These are phyloP conservation scores for Sporothrix variecibatus DNA, from an alignment of 2,329 filamentous ascomycete species.

Conservation along the genomic window DNA sequence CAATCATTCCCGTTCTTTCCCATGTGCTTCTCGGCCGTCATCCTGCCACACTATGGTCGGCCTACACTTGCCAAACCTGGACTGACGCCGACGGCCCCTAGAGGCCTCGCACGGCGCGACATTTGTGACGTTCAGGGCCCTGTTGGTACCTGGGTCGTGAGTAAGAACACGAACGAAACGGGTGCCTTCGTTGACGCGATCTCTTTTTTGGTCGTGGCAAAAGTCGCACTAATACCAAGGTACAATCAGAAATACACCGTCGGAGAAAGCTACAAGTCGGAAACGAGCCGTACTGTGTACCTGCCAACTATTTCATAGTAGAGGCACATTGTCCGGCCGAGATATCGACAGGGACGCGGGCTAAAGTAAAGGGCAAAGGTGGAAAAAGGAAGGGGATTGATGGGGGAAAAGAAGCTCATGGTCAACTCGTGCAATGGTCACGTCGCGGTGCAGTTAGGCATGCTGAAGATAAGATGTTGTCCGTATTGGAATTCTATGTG, in stretches of 20 bases:
- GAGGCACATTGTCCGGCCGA: not conserved
- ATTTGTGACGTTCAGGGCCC: not conserved
- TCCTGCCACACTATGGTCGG: not conserved
- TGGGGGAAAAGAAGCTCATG: not conserved
- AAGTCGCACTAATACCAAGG: not conserved
- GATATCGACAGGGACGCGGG: not conserved
- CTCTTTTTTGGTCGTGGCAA: not conserved
- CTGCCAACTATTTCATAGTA: not conserved
- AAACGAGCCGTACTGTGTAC: not conserved
- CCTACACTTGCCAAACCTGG: not conserved
- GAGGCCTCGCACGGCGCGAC: not conserved
- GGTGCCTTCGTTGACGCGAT: not conserved
- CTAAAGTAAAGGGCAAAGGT: not conserved
- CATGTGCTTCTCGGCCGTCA: not conserved
- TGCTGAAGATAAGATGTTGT: not conserved
- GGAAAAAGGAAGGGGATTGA: not conserved
- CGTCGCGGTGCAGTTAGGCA: not conserved
- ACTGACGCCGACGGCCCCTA: not conserved
- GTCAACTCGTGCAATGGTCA: not conserved
- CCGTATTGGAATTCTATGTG: not conserved
- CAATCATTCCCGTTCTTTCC: too few relatives aligned
- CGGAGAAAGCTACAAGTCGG: not conserved
- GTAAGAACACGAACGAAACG: not conserved
- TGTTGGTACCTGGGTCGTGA: conserved; percentile 6
- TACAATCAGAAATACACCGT: too few relatives aligned